Conservation (phyloP, 306 rosid genomes). For the Cucumis sativus region DNA sequence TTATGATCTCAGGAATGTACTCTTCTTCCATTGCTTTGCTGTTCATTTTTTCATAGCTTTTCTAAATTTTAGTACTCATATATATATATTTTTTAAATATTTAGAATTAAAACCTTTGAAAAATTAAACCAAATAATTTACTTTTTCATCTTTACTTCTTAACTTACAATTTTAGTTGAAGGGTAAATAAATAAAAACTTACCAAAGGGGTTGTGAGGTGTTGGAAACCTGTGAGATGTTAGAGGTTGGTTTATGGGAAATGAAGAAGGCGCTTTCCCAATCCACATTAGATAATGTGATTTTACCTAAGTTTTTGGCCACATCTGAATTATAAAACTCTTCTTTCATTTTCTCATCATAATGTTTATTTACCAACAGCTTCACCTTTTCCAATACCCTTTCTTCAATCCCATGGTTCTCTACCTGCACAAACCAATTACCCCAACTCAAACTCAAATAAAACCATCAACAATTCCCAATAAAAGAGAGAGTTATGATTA, state of each 20-base stretch:
- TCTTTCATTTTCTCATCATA: constrained; percentile 62
- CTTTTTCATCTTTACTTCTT: too few species aligned
- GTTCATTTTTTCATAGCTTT: constrained; percentile 13
- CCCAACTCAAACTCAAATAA: too few species aligned
- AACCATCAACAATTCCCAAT: not conserved
- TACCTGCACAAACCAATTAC: constrained; percentile 29
- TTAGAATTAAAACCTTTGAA: not conserved
- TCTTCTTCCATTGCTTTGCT: constrained; percentile 48
- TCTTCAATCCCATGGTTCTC: constrained; percentile 66
- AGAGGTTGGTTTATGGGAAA: constrained; percentile 64
- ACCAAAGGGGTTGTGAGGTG: constrained; percentile 54
- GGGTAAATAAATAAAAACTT: not conserved
- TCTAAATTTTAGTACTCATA: too few species aligned
- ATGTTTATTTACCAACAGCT: constrained; percentile 37
- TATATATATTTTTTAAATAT: too few species aligned
- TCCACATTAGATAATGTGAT: constrained; percentile 29
- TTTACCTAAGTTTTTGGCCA: constrained; percentile 36
- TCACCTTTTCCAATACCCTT: constrained; percentile 61
- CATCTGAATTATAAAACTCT: constrained; percentile 50
- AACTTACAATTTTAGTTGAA: too few species aligned
- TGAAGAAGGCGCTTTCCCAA: constrained; percentile 81
- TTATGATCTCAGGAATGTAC: constrained; percentile 44
- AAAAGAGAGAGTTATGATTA: too few species aligned
- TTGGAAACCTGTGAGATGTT: constrained; percentile 38
- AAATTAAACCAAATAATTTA: not conserved